phyloP scores from a whole-genome alignment of 495 filamentous ascomycete species.

The Penicillium diatomitis region DNA sequence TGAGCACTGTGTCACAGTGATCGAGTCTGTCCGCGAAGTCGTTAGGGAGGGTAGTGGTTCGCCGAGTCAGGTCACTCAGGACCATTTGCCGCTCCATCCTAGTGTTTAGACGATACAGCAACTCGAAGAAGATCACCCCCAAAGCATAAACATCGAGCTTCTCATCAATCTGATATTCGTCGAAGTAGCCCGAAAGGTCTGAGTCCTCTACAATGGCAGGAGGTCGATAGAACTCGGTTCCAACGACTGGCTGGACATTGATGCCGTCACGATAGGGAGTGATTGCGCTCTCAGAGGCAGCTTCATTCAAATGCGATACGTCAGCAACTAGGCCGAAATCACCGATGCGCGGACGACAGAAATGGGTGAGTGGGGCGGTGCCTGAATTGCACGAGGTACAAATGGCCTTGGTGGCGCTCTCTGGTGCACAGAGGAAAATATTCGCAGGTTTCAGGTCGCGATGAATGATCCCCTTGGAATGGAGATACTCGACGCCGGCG shows the following conservation, averaged over 20 bases:
- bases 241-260: constrained; percentile 29
- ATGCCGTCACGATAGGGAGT: constrained; percentile 10
- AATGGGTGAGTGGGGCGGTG: constrained; percentile 16
- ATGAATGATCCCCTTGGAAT: constrained; percentile 52
- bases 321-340: constrained; percentile 49
- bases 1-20: constrained; percentile 18
- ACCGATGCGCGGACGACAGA: constrained; percentile 42
- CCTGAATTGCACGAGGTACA: constrained; percentile 27
- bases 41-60: constrained; percentile 18
- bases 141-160: constrained; percentile 47
- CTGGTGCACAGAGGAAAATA: constrained; percentile 45
- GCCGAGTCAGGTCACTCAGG: constrained; percentile 33
- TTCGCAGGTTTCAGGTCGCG: constrained; percentile 68
- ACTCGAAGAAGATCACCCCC: constrained; percentile 45
- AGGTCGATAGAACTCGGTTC: constrained; percentile 41
- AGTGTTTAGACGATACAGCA: constrained; percentile 40
- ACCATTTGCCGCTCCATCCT: constrained; percentile 47
- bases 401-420: constrained; percentile 13
- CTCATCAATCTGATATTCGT: constrained; percentile 36
- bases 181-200: constrained; percentile 1
- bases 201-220: constrained; percentile 12
- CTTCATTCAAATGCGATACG: constrained; percentile 34
- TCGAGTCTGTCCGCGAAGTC: constrained; percentile 35
- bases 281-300: constrained; percentile 5
- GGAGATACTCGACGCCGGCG: constrained; percentile 51